Percentiles rank a stretch among this genome's conserved stretches.
These are phyloP conservation scores for Aegilops umbellulata DNA, from an alignment of 176 grass and related monocot species.

Conservation along the genomic window DNA sequence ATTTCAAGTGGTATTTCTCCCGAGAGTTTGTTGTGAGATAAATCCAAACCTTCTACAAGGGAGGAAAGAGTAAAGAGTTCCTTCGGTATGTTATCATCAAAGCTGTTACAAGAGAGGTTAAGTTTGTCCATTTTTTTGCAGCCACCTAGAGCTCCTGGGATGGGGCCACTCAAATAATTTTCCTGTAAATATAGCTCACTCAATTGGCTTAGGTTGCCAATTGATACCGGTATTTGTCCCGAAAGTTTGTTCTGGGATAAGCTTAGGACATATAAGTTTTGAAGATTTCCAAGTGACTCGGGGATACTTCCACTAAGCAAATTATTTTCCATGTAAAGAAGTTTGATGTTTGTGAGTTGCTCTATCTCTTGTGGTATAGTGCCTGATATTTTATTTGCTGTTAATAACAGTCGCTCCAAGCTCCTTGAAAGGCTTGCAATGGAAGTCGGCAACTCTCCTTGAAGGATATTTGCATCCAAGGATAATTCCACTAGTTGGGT, in stretches of 20 bases:
- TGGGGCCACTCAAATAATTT: constrained; percentile 4
- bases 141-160: neutral
- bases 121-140: constrained; percentile 7
- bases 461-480: neutral
- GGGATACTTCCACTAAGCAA: no score
- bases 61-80: neutral
- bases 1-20: no score
- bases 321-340: neutral
- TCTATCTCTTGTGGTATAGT: constrained; percentile 29
- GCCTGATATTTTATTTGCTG: constrained; percentile 25
- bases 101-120: constrained; percentile 21
- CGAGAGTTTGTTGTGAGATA: no score
- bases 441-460: constrained; percentile 23
- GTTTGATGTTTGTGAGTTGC: neutral
- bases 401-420: neutral
- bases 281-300: no score
- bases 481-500: neutral
- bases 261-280: no score
- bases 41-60: no score
- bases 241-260: no score
- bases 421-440: neutral
- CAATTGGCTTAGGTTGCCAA: neutral
- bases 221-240: no score
- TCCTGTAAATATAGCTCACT: neutral
- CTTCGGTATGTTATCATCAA: constrained; percentile 26